Evolutionary conservation across 2,329 filamentous ascomycete species (phyloP), one percentile per base, ranked within the genome.

Genomic region (Lachnellula occidentalis): DNA sequence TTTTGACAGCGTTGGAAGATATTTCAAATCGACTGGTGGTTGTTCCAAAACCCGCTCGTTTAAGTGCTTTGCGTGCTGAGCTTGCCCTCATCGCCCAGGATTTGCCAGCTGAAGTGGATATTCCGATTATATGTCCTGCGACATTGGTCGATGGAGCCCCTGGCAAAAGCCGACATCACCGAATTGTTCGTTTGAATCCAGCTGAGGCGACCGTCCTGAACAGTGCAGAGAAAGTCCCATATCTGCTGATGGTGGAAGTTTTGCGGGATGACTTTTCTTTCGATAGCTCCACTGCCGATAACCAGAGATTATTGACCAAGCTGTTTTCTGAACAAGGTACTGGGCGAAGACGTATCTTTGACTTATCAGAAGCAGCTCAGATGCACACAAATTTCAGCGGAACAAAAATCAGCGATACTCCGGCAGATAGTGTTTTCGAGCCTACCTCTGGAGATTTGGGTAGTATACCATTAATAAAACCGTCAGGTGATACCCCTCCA

Each of bases 161-260:
- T 2, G 82, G 86, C 24, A 85, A 83, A 66, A 92, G 88, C 66
- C 82, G 81, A 52, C 90, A 94, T 68, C 89, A 94, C 67, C 83
- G 89, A 36, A 90, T 94, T 56, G 88, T 94, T 45, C 82, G 89
- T 37, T 77, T 94, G 48, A 94, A 92, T 65, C 90, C 89, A 6
- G 87, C 88, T 1, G 89, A 94, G 70, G 86, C 89, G 5, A 92
- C 89, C 0, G 90, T 92, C 52, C 73, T 94, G 50, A 94, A 94
- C 70, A 94, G 89, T 68, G 89, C 89, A 4, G 88, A 94, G 69
- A 88, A 91, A 67, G 89, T 94, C 45, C 89, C 89, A 1, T 94
- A 91, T 70, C 72, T 94, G 48, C 77, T 94, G 27, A 92, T 94
- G 88, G 82, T 92, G 2, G 89, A 94, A 67, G 85, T 94, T 21